Conservation (phyloP, 1,284 basidiomycete species). For the Pseudozyma sp. region DNA sequence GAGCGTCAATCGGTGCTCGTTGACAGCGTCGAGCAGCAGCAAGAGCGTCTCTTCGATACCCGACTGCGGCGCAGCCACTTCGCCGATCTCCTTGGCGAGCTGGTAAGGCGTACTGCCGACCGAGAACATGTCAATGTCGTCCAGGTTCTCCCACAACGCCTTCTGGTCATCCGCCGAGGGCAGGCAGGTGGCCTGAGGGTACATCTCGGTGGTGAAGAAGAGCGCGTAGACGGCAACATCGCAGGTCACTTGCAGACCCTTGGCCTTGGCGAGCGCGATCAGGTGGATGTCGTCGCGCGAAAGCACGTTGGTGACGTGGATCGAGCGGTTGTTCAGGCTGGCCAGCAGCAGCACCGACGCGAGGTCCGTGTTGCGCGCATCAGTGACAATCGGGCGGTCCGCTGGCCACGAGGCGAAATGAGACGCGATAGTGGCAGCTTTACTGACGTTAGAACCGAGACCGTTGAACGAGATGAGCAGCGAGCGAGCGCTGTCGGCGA, state of each 20-base stretch:
- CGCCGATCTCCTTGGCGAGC: constrained; percentile 78
- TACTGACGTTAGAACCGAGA: constrained; percentile 53
- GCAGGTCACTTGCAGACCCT: constrained; percentile 92
- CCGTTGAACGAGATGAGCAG: constrained; percentile 63
- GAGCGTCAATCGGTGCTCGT: constrained; percentile 81
- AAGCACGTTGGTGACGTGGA: constrained; percentile 94
- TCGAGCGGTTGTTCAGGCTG: constrained; percentile 86
- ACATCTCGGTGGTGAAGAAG: constrained; percentile 84
- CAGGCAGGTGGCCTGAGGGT: constrained; percentile 74
- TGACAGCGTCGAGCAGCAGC: constrained; percentile 86
- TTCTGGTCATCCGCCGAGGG: constrained; percentile 84
- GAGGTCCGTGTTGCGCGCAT: constrained; percentile 90
- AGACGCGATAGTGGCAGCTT: constrained; percentile 75
- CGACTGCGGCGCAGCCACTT: constrained; percentile 78
- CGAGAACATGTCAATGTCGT: constrained; percentile 89
- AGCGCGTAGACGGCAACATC: constrained; percentile 93
- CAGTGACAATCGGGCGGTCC: constrained; percentile 92
- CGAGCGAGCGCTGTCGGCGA: constrained; percentile 60
- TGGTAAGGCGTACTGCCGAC: constrained; percentile 86
- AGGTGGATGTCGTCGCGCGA: constrained; percentile 87
- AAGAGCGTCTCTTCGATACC: constrained; percentile 91
- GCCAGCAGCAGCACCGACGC: constrained; percentile 93
- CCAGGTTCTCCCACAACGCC: constrained; percentile 87
- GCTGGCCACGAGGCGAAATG: constrained; percentile 91
- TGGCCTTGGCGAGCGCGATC: constrained; percentile 93